A percentile compares a stretch with the other conserved stretches of the same genome.
Conservation (phyloP, 352 stramenopile species). For the Thraustochytrium sp. region DNA sequence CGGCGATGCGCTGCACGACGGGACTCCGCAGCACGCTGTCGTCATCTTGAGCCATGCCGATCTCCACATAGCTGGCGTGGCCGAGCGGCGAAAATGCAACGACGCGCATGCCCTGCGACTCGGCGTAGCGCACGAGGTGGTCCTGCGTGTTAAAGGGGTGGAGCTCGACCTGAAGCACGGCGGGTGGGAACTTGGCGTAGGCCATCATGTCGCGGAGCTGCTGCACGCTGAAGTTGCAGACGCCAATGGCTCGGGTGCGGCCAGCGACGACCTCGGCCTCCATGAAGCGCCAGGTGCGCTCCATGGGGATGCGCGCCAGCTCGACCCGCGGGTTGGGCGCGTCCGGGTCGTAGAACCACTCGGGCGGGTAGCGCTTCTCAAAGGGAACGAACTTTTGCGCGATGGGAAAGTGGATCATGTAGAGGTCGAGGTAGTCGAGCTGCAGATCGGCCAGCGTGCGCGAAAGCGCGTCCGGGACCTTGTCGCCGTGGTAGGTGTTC, state of each 20-base stretch:
- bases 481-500: conserved; percentile 47
- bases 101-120: conserved; percentile 40
- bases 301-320: conserved; percentile 37
- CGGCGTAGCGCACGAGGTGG: conserved; percentile 46
- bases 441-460: conserved; percentile 42
- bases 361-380: conserved; percentile 48
- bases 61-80: conserved; percentile 41
- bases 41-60: conserved; percentile 15
- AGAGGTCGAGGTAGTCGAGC: conserved; percentile 52
- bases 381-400: conserved; percentile 45
- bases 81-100: conserved; percentile 47
- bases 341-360: conserved; percentile 43
- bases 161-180: conserved; percentile 67
- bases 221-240: conserved; percentile 62
- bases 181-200: conserved; percentile 55
- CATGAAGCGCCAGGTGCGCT: conserved; percentile 43
- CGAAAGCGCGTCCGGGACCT: conserved; percentile 43
- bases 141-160: conserved; percentile 58
- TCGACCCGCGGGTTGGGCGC: conserved; percentile 45
- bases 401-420: conserved; percentile 51
- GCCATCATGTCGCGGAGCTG: conserved; percentile 55
- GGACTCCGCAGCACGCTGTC: conserved; percentile 48
- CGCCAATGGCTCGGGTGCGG: conserved; percentile 53
- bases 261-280: conserved; percentile 34
- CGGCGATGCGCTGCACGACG: conserved; percentile 53